Conservation (phyloP, 1,284 basidiomycete genomes). For the Papiliotrema nemorosa region DNA sequence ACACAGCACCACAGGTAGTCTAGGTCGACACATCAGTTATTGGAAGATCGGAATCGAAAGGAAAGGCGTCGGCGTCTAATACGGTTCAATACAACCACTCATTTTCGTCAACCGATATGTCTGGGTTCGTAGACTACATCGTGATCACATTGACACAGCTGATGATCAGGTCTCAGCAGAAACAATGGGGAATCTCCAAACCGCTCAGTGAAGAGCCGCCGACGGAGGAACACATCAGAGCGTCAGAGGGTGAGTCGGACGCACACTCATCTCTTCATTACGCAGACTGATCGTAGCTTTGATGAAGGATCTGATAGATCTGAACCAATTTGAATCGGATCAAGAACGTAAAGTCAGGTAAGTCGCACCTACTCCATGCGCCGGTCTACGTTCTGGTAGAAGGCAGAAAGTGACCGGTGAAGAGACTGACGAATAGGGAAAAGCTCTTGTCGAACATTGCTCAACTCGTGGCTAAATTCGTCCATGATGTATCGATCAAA, state of each 20-base stretch:
- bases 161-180: background rate
- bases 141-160: background rate
- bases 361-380: conserved; percentile 41
- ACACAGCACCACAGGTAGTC: too few relatives aligned
- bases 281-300: conserved; percentile 28
- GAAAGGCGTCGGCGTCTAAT: too few relatives aligned
- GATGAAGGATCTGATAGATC: conserved; percentile 74
- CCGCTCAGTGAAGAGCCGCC: background rate
- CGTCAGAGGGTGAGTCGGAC: background rate
- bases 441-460: conserved; percentile 86
- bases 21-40: too few relatives aligned
- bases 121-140: too few relatives aligned
- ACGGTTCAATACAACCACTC: too few relatives aligned
- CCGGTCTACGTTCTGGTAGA: background rate
- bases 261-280: background rate
- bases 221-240: background rate
- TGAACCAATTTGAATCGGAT: conserved; percentile 86
- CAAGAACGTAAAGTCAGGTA: conserved; percentile 86
- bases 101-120: too few relatives aligned
- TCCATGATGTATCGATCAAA: conserved; percentile 73
- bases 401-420: too few relatives aligned
- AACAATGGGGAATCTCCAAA: conserved; percentile 1
- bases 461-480: conserved; percentile 89
- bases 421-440: conserved; percentile 63
- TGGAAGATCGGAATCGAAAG: too few relatives aligned